These are phyloP conservation scores for Phytophthora meadii DNA, from an alignment of 352 stramenopile species.

Conservation along the genomic window DNA sequence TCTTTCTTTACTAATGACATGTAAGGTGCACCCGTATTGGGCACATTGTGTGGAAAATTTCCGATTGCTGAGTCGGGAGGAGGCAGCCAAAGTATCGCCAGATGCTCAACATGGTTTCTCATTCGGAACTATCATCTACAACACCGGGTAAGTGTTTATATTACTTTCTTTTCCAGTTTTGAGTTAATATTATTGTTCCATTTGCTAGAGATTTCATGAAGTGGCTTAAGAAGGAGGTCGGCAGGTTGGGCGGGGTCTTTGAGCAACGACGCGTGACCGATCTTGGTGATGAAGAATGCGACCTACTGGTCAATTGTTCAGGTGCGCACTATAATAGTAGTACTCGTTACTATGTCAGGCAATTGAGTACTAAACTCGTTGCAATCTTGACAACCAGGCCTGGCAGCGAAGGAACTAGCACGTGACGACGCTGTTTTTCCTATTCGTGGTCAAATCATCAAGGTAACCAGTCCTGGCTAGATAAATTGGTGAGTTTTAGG, in stretches of 20 bases:
- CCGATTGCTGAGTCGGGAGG: constrained; percentile 46
- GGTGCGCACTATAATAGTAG: constrained; percentile 20
- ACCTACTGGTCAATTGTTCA: constrained; percentile 73
- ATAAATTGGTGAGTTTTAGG: not conserved
- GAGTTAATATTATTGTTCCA: no score
- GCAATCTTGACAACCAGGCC: constrained; percentile 11
- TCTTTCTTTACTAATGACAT: no score
- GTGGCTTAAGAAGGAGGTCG: constrained; percentile 56
- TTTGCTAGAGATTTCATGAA: constrained; percentile 56
- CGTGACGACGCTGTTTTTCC: constrained; percentile 52
- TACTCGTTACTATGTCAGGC: not conserved
- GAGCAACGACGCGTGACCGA: constrained; percentile 46
- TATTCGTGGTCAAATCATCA: constrained; percentile 70
- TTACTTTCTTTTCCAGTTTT: no score
- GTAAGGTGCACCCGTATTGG: constrained; percentile 55
- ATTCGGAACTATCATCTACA: constrained; percentile 76
- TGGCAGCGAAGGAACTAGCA: constrained; percentile 55
- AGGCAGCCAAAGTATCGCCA: constrained; percentile 45
- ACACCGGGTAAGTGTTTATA: constrained; percentile 29
- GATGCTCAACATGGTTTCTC: constrained; percentile 57
- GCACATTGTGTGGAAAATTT: constrained; percentile 70
- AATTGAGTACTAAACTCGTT: not conserved
- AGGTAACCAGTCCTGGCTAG: constrained; percentile 26
- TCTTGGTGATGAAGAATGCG: constrained; percentile 49
- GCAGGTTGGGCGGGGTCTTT: constrained; percentile 52